Base-by-base conservation (phyloP, 169 alveolate genomes). In the Theileria equi region DNA sequence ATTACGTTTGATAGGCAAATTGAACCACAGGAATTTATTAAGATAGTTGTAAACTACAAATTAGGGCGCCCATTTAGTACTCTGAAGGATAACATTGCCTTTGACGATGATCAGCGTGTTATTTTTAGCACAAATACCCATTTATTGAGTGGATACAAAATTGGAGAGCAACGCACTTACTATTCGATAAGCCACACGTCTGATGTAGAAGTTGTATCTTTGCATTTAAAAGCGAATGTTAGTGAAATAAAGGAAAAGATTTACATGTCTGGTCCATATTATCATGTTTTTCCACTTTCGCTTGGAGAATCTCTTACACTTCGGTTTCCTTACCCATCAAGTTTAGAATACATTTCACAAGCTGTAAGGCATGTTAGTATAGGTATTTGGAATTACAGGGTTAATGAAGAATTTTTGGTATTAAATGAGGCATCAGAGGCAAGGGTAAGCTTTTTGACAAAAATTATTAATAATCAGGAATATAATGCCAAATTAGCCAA, bases 21-120 rank as follows among this genome's bases (percentile, higher is more conserved):
- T 4, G 25, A 1, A 2, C 3, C 2, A 1, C 63, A 36, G 2
- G 31, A 5, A 2, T 8, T 29, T 0, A 41, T 23, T 2, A 52
- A n/a, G 2, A 23, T 67, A 1, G 4, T 61, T 17, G 59, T 67
- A 7, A 50, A 59, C 0, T 35, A 67, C 25, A 38, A 35, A 19
- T 38, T 67, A 34, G 70, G 70, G 1, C 52, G 36, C 25, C 74
- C 79, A 4, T 67, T 10, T 34, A 16, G 16, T 25, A 3, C 43
- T 5, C 44, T 26, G n/a, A n/a, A n/a, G n/a, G n/a, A n/a, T n/a
- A n/a, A n/a, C n/a, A n/a, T n/a, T n/a, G n/a, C n/a, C n/a, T n/a
- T n/a, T 5, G 79, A 35, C 6, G 8, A 54, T 25, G 70, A 67
- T 36, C 79, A 53, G 17, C 28, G 60, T 26, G 79, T 67, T 5